Percentiles rank a stretch among this genome's conserved stretches.
These are phyloP conservation scores for Candida tetrigidarum DNA, from an alignment of 1,139 yeast species.

Conservation along the genomic window DNA sequence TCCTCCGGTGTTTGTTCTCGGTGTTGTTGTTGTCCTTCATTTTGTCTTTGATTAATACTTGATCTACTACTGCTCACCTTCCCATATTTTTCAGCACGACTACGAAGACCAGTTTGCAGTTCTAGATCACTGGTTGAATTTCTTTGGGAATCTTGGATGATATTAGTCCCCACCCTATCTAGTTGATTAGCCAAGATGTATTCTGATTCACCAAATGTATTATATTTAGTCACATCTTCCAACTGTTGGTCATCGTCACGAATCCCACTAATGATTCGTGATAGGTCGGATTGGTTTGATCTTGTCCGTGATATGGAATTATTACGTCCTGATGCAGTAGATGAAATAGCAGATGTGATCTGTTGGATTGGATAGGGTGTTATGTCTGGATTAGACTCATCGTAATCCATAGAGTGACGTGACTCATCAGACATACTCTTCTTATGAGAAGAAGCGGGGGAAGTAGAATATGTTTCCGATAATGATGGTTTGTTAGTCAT, in stretches of 20 bases:
- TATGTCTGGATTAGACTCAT: constrained; percentile 2
- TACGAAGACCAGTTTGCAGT: background rate
- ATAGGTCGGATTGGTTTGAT: constrained; percentile 28
- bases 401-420: constrained; percentile 4
- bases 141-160: constrained; percentile 10
- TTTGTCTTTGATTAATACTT: background rate
- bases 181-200: constrained; percentile 26
- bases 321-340: background rate
- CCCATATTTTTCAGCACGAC: background rate
- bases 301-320: constrained; percentile 11
- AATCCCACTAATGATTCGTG: constrained; percentile 35
- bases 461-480: background rate
- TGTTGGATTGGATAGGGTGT: constrained; percentile 5
- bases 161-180: constrained; percentile 19
- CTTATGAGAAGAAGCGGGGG: background rate
- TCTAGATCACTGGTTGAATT: constrained; percentile 10
- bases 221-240: constrained; percentile 24
- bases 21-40: too few species aligned
- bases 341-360: constrained; percentile 1
- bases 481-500: background rate
- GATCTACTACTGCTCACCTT: background rate
- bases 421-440: constrained; percentile 6
- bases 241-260: constrained; percentile 37
- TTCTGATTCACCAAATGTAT: constrained; percentile 26
- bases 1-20: too few species aligned